Evolutionary conservation across 345 rosid species (phyloP).

Genomic region (Cardamine chenopodiifolia): DNA sequence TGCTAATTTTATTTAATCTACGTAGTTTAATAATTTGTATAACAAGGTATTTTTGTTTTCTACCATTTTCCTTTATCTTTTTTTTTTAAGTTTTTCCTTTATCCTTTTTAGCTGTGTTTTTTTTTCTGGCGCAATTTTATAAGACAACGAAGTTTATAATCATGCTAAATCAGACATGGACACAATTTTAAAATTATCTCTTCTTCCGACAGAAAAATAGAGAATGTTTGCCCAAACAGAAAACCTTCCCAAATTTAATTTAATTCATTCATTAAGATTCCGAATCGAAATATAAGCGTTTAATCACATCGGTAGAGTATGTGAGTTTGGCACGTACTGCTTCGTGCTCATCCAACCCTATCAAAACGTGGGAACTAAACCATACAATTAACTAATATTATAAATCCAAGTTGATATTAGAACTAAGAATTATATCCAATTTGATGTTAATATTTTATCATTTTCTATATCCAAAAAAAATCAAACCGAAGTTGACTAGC

Average conservation of each 20-base stretch:
- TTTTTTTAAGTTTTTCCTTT: neutral
- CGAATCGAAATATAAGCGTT: neutral
- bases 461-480: neutral
- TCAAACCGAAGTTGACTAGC: too few species aligned
- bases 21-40: too few species aligned
- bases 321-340: constrained; percentile 35
- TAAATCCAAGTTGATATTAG: neutral
- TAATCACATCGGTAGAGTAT: constrained; percentile 30
- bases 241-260: neutral
- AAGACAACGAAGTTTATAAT: neutral
- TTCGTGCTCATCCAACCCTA: constrained; percentile 38
- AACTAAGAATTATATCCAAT: too few species aligned
- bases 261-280: neutral
- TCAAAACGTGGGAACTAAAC: constrained; percentile 29
- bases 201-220: neutral
- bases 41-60: neutral
- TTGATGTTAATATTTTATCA: neutral
- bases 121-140: neutral
- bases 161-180: neutral
- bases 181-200: neutral
- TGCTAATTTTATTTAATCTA: too few species aligned
- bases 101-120: neutral
- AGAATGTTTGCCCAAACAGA: neutral
- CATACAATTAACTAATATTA: neutral
- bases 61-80: neutral